These are phyloP conservation scores for Melaleuca alternifolia DNA, from an alignment of 345 rosid species.

Conservation along the genomic window DNA sequence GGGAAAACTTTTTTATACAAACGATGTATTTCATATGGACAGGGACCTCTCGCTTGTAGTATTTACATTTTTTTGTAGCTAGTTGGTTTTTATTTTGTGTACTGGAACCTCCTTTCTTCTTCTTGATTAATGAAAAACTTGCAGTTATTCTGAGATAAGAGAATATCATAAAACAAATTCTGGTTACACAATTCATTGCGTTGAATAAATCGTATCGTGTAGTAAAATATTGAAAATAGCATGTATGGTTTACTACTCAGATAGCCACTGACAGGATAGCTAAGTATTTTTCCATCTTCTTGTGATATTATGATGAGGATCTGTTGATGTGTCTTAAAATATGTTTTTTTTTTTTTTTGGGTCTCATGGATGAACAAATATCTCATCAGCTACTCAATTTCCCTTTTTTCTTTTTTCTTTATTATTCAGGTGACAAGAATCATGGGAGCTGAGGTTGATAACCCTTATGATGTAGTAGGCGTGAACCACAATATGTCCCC, in stretches of 20 bases:
- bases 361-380: neutral
- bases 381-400: neutral
- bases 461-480: conserved; percentile 75
- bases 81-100: neutral
- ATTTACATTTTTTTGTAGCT: neutral
- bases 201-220: neutral
- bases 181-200: neutral
- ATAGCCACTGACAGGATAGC: neutral
- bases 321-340: neutral
- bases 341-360: neutral
- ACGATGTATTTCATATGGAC: neutral
- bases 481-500: conserved; percentile 58
- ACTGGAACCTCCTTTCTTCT: neutral
- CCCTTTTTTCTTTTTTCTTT: neutral
- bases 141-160: neutral
- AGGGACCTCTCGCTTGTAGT: neutral
- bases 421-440: conserved; percentile 71
- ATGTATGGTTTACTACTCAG: neutral
- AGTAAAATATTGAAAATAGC: neutral
- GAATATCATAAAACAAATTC: neutral
- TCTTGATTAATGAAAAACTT: neutral
- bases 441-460: conserved; percentile 61
- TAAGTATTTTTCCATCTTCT: neutral
- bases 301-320: neutral
- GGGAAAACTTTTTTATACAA: neutral